Percentiles rank a stretch among this genome's conserved stretches.
These are phyloP conservation scores for Pichia terricola DNA, from an alignment of 1,139 yeast genomes.

Conservation along the genomic window DNA sequence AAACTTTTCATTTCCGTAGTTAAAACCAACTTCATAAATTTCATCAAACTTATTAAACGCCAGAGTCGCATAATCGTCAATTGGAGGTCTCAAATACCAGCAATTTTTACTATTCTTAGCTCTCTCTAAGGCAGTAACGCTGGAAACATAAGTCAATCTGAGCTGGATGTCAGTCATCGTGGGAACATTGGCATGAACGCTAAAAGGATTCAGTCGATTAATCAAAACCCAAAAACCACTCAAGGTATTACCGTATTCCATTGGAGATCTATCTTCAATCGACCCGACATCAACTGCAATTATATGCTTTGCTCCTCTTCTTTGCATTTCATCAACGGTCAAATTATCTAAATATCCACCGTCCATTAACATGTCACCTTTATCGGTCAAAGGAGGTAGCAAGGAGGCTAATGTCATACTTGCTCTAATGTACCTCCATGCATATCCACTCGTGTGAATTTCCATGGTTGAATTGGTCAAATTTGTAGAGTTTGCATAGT, in stretches of 20 bases:
- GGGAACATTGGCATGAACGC: conserved; percentile 80
- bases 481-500: conserved; percentile 88
- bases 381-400: conserved; percentile 79
- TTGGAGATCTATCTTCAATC: conserved; percentile 82
- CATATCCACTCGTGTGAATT: conserved; percentile 81
- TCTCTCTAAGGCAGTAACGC: conserved; percentile 83
- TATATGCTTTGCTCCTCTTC: conserved; percentile 76
- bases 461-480: conserved; percentile 95
- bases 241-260: conserved; percentile 86
- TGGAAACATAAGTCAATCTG: conserved; percentile 87
- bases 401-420: conserved; percentile 95
- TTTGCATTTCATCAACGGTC: conserved; percentile 85
- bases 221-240: conserved; percentile 88
- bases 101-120: conserved; percentile 85
- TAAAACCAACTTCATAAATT: conserved; percentile 70
- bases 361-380: conserved; percentile 88
- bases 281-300: conserved; percentile 98
- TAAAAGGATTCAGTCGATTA: conserved; percentile 87
- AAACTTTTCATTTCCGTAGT: conserved; percentile 57
- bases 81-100: conserved; percentile 87
- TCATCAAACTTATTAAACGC: conserved; percentile 92
- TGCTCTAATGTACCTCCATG: conserved; percentile 93
- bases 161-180: conserved; percentile 92
- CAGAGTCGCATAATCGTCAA: conserved; percentile 81
- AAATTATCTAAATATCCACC: conserved; percentile 94